Evolutionary conservation across 495 filamentous ascomycete species (phyloP).

Genomic region (Cercophora newfieldiana): DNA sequence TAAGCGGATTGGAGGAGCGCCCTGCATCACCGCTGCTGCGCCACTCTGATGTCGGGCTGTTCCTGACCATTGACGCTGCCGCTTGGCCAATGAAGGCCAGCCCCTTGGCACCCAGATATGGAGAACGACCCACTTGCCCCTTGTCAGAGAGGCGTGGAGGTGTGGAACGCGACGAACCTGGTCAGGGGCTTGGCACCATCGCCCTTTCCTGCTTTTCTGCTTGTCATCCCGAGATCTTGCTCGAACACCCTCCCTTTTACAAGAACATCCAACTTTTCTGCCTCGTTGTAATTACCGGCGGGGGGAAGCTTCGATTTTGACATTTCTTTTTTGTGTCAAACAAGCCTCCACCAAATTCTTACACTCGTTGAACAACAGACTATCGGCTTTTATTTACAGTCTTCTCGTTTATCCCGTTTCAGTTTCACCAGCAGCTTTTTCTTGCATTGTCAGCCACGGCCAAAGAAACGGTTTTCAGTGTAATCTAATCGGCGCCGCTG

Average conservation of each 20-base stretch:
- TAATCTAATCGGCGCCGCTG: constrained; percentile 2
- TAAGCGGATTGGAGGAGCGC: constrained; percentile 4
- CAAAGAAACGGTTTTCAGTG: constrained; percentile 5
- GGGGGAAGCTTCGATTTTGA: constrained; percentile 18
- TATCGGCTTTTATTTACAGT: constrained; percentile 24
- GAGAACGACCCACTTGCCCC: background rate
- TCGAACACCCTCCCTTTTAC: constrained; percentile 5
- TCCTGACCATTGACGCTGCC: constrained; percentile 4
- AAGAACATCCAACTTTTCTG: background rate
- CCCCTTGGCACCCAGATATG: background rate
- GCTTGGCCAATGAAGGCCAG: background rate
- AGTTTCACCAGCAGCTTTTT: constrained; percentile 7
- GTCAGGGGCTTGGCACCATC: constrained; percentile 14
- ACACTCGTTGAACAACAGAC: constrained; percentile 39
- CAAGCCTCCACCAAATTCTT: constrained; percentile 32
- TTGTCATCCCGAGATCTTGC: constrained; percentile 10
- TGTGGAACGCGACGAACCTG: constrained; percentile 10
- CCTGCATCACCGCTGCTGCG: background rate
- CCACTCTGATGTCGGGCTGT: background rate
- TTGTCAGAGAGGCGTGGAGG: constrained; percentile 1
- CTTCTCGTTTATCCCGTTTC: constrained; percentile 14
- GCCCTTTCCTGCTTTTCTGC: constrained; percentile 13
- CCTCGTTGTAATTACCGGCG: constrained; percentile 17
- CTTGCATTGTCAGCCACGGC: background rate
- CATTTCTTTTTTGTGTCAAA: constrained; percentile 12